Base-by-base conservation (phyloP, 1,284 basidiomycete genomes). In the Puccinia coronata region DNA sequence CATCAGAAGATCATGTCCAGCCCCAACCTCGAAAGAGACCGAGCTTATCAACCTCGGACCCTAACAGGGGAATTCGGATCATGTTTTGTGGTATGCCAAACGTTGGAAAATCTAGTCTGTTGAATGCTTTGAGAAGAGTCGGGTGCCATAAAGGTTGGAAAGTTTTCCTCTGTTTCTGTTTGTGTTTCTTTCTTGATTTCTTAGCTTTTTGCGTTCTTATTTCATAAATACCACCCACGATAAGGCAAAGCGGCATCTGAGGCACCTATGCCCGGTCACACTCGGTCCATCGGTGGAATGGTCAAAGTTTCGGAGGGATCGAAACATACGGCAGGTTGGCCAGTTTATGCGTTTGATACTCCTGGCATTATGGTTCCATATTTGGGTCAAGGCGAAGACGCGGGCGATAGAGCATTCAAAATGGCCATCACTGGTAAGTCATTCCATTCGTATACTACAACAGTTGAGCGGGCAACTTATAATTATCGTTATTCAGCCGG, bases 1-100 rank as follows among this genome's bases (percentile, higher is more conserved):
- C 67, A 6, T 65, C 34, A 1, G 18, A 36, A 47, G 28, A 57
- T 39, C 51, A 34, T 39, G 11, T 36, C 9, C 47, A 39, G 28
- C 16, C 49, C 23, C 71, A 73, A n/a, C 25, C 49, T 57, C 67
- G 41, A 31, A 70, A 49, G 4, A 70, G 28, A 49, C 23, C 14
- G 18, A 70, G 25, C 14, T 28, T n/a, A 6, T 49, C 71, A 9
- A 1, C 34, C n/a, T 73, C 23, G 36, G 71, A 65, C 70, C 31
- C 51, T 25, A 55, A 49, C 16, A 90, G 91, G 81, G 92, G 93
- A 85, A 87, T 93, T 83, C 94, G 95, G 84, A 91, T 98, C 11
- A 89, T 97, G 6, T 93, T 97, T 34, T 91, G 96, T 75, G 96
- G 96, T 34, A 99, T 99, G 96, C 96, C 96, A 5, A 99, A 99